Evolutionary conservation across 1,139 yeast genomes (phyloP).

Genomic region (Yamadazyma aaseri): DNA sequence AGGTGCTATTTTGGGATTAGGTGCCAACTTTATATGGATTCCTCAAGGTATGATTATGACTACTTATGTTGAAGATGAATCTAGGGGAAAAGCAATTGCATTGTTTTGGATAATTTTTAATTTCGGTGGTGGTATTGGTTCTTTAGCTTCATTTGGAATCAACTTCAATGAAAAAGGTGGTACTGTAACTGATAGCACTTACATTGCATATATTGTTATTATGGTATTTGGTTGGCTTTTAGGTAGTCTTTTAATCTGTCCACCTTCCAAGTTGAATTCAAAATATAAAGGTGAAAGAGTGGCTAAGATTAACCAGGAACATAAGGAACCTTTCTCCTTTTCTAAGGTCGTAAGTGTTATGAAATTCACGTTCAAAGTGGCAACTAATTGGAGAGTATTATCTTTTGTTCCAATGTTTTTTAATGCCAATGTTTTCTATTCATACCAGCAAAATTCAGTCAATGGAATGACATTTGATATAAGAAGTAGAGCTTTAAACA

Average conservation of each 20-base stretch:
- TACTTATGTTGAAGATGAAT: slow-evolving; percentile 54
- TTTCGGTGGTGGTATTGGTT: slow-evolving; percentile 42
- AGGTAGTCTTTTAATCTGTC: slow-evolving; percentile 12
- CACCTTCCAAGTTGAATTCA: not conserved
- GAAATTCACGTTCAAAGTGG: slow-evolving; percentile 50
- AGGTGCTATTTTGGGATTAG: slow-evolving; percentile 52
- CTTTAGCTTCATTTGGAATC: slow-evolving; percentile 42
- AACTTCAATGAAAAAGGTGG: slow-evolving; percentile 54
- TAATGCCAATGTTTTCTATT: slow-evolving; percentile 62
- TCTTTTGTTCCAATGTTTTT: slow-evolving; percentile 57
- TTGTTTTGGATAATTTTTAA: slow-evolving; percentile 63
- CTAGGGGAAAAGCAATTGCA: slow-evolving; percentile 54
- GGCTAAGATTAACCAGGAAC: slow-evolving; percentile 4
- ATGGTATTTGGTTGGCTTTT: slow-evolving; percentile 4
- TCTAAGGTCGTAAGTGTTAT: slow-evolving; percentile 22
- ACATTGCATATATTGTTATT: slow-evolving; percentile 51
- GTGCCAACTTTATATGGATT: slow-evolving; percentile 39
- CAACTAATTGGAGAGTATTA: slow-evolving; percentile 25
- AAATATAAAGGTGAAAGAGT: slow-evolving; percentile 5
- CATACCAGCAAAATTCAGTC: slow-evolving; percentile 59
- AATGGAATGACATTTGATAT: slow-evolving; percentile 55
- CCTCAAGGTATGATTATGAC: slow-evolving; percentile 59
- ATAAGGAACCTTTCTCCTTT: slow-evolving; percentile 6
- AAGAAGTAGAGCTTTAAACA: slow-evolving; percentile 58
- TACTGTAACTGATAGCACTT: slow-evolving; percentile 43